Evolutionary conservation across 1,284 basidiomycete genomes (phyloP).

Genomic region (Trichosporon inkin): DNA sequence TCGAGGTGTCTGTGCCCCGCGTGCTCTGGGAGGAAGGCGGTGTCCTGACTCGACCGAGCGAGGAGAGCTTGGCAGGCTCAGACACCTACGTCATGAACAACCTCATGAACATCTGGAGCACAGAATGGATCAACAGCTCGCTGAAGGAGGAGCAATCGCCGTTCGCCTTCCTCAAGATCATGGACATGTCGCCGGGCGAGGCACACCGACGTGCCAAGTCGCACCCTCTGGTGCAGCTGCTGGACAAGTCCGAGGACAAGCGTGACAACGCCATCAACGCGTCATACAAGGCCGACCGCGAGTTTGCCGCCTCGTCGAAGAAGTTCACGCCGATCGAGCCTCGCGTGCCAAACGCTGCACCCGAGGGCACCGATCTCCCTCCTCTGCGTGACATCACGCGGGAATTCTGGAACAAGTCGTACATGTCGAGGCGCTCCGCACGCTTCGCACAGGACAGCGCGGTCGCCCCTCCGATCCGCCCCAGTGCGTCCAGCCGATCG

Average conservation of each 20-base stretch:
- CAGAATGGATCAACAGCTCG: constrained; percentile 73
- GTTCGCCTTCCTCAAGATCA: constrained; percentile 74
- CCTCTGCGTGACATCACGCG: constrained; percentile 57
- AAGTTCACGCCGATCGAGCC: constrained; percentile 44
- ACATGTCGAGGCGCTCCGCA: constrained; percentile 70
- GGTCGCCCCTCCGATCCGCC: constrained; percentile 75
- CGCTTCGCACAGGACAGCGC: constrained; percentile 77
- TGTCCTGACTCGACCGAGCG: constrained; percentile 63
- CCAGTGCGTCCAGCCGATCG: constrained; percentile 70
- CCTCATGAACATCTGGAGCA: constrained; percentile 87
- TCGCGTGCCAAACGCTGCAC: constrained; percentile 40
- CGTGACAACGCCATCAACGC: constrained; percentile 44
- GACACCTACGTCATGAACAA: constrained; percentile 64
- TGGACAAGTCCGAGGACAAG: constrained; percentile 21
- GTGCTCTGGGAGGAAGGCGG: constrained; percentile 77
- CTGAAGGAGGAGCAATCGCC: constrained; percentile 57
- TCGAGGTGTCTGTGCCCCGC: constrained; percentile 71
- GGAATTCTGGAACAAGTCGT: constrained; percentile 66
- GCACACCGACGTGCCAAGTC: constrained; percentile 56
- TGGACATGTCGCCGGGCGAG: constrained; percentile 62
- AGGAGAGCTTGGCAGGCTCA: constrained; percentile 57
- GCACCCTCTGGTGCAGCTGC: constrained; percentile 34
- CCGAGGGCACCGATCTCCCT: constrained; percentile 17
- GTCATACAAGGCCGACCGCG: constrained; percentile 50
- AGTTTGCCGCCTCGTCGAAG: constrained; percentile 55